These are phyloP conservation scores for Pseudocercospora cruenta DNA, from an alignment of 2,329 filamentous ascomycete genomes.

Conservation along the genomic window DNA sequence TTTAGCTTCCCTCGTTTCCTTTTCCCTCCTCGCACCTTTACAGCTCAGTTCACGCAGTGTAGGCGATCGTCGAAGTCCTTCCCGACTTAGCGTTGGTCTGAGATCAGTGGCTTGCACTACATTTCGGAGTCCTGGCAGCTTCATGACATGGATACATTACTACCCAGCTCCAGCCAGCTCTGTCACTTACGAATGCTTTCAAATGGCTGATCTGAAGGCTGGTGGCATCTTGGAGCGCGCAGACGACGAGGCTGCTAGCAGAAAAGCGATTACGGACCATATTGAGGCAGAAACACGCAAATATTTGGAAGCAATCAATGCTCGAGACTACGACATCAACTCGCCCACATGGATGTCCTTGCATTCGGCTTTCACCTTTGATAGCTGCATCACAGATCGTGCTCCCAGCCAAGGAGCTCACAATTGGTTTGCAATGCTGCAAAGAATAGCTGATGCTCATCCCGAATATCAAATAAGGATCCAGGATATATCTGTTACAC, in stretches of 20 bases:
- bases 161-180: too few relatives aligned
- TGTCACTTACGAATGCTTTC: too few relatives aligned
- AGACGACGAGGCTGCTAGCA: neutral
- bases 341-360: neutral
- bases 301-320: conserved; percentile 3
- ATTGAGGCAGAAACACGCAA: neutral
- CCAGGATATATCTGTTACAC: neutral
- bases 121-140: too few relatives aligned
- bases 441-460: neutral
- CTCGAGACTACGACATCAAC: conserved; percentile 1
- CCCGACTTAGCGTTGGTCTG: too few relatives aligned
- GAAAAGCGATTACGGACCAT: neutral
- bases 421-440: neutral
- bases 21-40: too few relatives aligned
- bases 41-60: too few relatives aligned
- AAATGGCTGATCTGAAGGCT: neutral
- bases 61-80: too few relatives aligned
- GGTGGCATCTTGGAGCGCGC: neutral
- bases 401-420: neutral
- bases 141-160: too few relatives aligned
- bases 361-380: neutral
- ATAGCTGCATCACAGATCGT: neutral
- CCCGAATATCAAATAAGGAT: neutral
- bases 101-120: too few relatives aligned
- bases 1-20: neutral